Evolutionary conservation across 169 alveolate genomes (phyloP).

Genomic region (Plasmodium yoelii): DNA sequence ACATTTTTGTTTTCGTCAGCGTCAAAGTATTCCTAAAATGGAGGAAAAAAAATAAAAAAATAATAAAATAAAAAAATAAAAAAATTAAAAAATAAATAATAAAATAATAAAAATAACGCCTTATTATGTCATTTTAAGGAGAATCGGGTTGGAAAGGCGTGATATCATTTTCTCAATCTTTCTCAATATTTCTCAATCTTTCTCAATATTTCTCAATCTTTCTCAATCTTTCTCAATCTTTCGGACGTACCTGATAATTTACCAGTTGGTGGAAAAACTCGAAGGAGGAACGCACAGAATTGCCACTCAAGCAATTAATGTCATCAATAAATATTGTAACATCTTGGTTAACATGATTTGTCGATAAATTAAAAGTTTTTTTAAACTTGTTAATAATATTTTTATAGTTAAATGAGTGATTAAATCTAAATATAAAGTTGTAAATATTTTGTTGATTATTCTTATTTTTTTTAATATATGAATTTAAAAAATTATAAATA

Average conservation of each 20-base stretch:
- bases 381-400: constrained; percentile 7
- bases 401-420: constrained; percentile 12
- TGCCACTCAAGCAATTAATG: background rate
- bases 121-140: too few species aligned
- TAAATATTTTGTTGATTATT: background rate
- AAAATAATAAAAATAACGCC: too few species aligned
- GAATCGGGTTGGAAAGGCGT: too few species aligned
- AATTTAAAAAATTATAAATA: constrained; percentile 12
- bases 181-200: too few species aligned
- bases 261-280: constrained; percentile 24
- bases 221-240: background rate
- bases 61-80: too few species aligned
- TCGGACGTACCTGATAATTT: background rate
- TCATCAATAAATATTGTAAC: constrained; percentile 47
- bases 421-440: constrained; percentile 29
- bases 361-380: constrained; percentile 11
- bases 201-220: background rate
- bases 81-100: too few species aligned
- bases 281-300: background rate
- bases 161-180: too few species aligned
- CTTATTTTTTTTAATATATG: constrained; percentile 3
- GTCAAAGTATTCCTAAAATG: constrained; percentile 43
- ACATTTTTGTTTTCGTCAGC: constrained; percentile 3
- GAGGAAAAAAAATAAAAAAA: too few species aligned
- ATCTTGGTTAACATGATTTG: background rate